Evolutionary conservation across 2,329 filamentous ascomycete genomes (phyloP).

Genomic region (Berkeleyomyces basicola): DNA sequence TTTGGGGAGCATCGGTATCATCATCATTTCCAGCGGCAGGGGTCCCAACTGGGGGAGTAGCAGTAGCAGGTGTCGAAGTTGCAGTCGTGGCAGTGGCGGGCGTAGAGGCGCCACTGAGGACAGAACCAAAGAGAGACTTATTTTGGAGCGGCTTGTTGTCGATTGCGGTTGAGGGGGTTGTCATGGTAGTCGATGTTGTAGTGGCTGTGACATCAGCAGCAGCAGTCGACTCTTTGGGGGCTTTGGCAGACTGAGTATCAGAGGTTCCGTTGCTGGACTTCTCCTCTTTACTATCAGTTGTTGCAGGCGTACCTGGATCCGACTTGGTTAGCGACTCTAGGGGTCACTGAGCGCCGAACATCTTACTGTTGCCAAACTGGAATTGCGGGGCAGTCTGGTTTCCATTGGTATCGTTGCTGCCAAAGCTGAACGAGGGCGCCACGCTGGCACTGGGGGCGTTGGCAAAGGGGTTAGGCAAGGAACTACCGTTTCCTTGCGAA

Average conservation of each 20-base stretch:
- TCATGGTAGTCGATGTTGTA: background rate
- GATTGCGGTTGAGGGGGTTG: background rate
- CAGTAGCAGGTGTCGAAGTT: background rate
- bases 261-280: background rate
- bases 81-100: background rate
- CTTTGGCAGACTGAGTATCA: background rate
- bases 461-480: slow-evolving; percentile 12
- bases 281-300: slow-evolving; percentile 10
- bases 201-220: background rate
- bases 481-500: slow-evolving; percentile 8
- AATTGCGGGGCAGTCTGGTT: slow-evolving; percentile 9
- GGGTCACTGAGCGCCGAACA: slow-evolving; percentile 14
- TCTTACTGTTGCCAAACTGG: slow-evolving; percentile 13
- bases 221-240: background rate
- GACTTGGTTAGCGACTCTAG: slow-evolving; percentile 13
- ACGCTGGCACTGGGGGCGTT: background rate
- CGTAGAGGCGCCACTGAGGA: background rate
- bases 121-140: slow-evolving; percentile 3
- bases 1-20: slow-evolving; percentile 38
- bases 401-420: slow-evolving; percentile 9
- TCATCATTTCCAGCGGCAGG: slow-evolving; percentile 24
- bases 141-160: background rate
- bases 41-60: background rate
- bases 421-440: slow-evolving; percentile 10
- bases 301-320: slow-evolving; percentile 16